Conservation (phyloP, 495 filamentous ascomycete genomes). For the Jackrogersella multiformis region DNA sequence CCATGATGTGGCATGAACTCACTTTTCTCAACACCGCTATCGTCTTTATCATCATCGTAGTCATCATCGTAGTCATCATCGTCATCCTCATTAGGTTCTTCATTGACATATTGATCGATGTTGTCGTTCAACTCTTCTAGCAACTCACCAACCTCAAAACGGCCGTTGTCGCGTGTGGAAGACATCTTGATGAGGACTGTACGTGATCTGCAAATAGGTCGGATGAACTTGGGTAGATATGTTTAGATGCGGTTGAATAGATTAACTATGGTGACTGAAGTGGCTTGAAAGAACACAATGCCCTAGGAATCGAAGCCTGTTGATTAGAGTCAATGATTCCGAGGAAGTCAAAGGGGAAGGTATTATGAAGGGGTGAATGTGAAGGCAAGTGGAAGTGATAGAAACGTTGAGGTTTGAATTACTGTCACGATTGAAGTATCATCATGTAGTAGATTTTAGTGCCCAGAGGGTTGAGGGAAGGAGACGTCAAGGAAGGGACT, state of each 20-base stretch:
- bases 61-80: background rate
- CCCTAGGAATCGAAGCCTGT: background rate
- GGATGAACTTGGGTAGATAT: background rate
- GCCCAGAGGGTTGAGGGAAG: too few relatives aligned
- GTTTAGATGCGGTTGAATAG: background rate
- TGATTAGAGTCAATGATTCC: too few relatives aligned
- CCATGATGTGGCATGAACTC: background rate
- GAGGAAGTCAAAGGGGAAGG: background rate
- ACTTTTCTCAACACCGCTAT: background rate
- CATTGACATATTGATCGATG: background rate
- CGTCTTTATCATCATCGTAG: background rate
- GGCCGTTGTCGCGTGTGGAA: background rate
- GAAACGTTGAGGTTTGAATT: too few relatives aligned
- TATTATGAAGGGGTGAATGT: background rate
- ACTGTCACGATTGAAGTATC: too few relatives aligned
- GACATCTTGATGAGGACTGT: background rate
- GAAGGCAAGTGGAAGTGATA: background rate
- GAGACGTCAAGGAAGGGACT: too few relatives aligned
- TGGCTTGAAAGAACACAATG: too few relatives aligned
- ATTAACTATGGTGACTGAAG: background rate
- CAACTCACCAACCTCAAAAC: background rate
- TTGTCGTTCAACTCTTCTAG: background rate
- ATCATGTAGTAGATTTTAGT: too few relatives aligned
- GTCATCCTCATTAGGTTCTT: background rate
- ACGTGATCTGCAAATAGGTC: background rate